Evolutionary conservation across 2,329 filamentous ascomycete species (phyloP), one percentile per base, ranked within the genome.

Genomic region (Aspergillus oerlinghausenensis): DNA sequence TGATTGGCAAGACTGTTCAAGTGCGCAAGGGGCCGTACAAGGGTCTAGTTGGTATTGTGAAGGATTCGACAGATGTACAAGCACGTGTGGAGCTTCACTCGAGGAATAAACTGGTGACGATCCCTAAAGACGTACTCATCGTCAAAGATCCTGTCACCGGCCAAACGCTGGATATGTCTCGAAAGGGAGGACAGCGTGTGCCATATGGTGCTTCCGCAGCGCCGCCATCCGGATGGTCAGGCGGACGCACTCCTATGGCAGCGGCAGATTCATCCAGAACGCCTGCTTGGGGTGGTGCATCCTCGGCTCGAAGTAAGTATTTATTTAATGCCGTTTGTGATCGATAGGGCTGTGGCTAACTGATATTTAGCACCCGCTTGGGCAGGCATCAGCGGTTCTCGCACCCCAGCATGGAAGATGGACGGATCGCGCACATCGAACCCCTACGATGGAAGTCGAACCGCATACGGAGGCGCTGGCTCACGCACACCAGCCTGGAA

Each of bases 61-160:
- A 96, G 71, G 93, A 97, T 70, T 89, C 93, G 0, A 96, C 90
- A 6, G 92, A 95, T 65, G 84, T 84, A 3, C 85, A 89, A 67
- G 93, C 91, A 29, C 88, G 92, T 61, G 89, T 99, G 45, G 94
- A 99, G 75, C 79, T 99, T 42, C 93, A 97, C 71, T 92, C 92
- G 5, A 96, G 96, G 79, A 90, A 87, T 76, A 97, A 97, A 80
- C 88, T 90, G 17, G 85, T 97, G 60, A 92, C 88, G 7, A 85
- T 97, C 38, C 84, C 86, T 21, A 95, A 95, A 70, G 87, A 89
- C 10, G 84, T 88, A 56, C 78, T 99, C n/a, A 84, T 84, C 25
- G 89, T 95, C 76, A 92, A 93, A 73, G 93, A 99, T 60, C 79
- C 82, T 60, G 75, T 88, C 55, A 93, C 88, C 3, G 92, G 92